Evolutionary conservation across 2,329 filamentous ascomycete genomes (phyloP).

Genomic region (Epichloe amarillans): DNA sequence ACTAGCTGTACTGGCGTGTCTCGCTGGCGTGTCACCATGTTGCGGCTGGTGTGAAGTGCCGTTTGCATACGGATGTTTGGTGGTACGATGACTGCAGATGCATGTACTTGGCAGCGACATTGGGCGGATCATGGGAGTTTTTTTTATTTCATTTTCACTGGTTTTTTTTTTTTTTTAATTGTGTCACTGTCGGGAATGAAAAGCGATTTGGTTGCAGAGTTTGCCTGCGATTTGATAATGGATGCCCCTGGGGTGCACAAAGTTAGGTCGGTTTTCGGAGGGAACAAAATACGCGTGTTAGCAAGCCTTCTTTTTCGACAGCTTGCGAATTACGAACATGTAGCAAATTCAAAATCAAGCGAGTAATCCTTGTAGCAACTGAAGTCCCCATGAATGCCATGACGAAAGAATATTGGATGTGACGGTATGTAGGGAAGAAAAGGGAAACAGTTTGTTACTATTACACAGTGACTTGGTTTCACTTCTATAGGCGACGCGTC

Average conservation of each 20-base stretch:
- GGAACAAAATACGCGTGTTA: neutral
- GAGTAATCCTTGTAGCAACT: neutral
- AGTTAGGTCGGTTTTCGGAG: neutral
- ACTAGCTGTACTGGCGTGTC: conserved; percentile 1
- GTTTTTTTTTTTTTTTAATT: conserved; percentile 1
- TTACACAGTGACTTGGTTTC: neutral
- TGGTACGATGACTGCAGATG: neutral
- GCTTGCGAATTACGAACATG: neutral
- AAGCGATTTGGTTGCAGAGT: conserved; percentile 7
- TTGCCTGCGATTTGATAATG: conserved; percentile 6
- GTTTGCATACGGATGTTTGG: neutral
- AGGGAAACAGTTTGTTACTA: neutral
- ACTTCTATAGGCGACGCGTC: too few relatives aligned
- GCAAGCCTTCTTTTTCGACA: neutral
- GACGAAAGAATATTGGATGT: neutral
- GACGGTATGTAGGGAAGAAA: neutral
- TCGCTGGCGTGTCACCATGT: conserved; percentile 4
- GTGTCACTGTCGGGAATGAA: conserved; percentile 4
- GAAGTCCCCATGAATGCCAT: neutral
- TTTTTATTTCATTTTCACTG: neutral
- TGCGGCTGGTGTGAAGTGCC: conserved; percentile 2
- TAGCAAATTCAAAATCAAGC: neutral
- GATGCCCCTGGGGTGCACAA: neutral
- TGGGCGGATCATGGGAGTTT: conserved; percentile 10
- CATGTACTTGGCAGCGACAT: conserved; percentile 1